Percentiles rank a stretch among this genome's conserved stretches.
Conservation (phyloP, 2,329 filamentous ascomycete species). For the Amesomyces nigricolor region DNA sequence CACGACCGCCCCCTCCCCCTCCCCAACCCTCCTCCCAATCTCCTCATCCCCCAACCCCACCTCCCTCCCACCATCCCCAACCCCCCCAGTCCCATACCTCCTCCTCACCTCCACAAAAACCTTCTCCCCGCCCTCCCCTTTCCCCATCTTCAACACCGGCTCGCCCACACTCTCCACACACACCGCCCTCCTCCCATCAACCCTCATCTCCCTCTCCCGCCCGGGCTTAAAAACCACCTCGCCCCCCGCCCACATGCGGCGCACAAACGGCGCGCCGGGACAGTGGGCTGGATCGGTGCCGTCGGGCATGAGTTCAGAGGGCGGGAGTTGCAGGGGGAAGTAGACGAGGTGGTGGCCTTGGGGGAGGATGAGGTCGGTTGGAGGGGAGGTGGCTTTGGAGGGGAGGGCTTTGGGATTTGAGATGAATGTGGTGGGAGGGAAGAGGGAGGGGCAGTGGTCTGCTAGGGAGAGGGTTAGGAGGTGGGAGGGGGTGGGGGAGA, state of each 20-base stretch:
- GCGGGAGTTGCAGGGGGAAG: conserved; percentile 66
- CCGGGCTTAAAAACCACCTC: conserved; percentile 49
- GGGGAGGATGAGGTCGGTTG: conserved; percentile 39
- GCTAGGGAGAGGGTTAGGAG: conserved; percentile 58
- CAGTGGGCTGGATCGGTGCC: conserved; percentile 77
- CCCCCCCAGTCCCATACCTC: conserved; percentile 32
- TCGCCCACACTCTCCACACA: conserved; percentile 43
- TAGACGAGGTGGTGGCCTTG: conserved; percentile 79
- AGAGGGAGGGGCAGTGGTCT: conserved; percentile 46
- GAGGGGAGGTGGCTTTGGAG: neutral
- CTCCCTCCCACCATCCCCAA: neutral
- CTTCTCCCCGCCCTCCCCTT: conserved; percentile 37
- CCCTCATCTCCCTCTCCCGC: conserved; percentile 27
- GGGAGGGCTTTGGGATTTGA: neutral
- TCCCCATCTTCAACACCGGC: conserved; percentile 21
- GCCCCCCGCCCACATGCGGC: conserved; percentile 88
- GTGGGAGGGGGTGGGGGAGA: conserved; percentile 56
- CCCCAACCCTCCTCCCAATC: conserved; percentile 8
- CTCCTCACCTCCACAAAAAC: conserved; percentile 49
- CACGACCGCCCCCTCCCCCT: conserved; percentile 30
- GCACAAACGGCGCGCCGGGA: conserved; percentile 64
- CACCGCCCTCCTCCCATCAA: conserved; percentile 37
- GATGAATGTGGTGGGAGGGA: conserved; percentile 39
- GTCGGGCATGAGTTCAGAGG: conserved; percentile 64
- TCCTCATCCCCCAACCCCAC: conserved; percentile 44